Evolutionary conservation across 108 stramenopile species (phyloP), one percentile per base, ranked within the genome.

Genomic region (Asterionellopsis glacialis): DNA sequence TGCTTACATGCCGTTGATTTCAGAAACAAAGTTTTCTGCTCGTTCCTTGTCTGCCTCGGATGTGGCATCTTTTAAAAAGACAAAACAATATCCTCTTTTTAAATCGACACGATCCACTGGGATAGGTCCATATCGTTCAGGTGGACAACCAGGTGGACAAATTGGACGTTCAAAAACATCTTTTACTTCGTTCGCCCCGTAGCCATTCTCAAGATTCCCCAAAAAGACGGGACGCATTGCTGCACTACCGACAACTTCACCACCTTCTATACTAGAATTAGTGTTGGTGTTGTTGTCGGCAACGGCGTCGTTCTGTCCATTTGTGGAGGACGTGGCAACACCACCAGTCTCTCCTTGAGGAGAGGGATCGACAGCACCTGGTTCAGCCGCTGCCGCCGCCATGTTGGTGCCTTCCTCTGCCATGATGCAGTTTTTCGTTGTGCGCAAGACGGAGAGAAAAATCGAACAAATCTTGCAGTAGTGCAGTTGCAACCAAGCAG

Each of bases 1-100:
- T 49, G 61, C 90, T 81, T 82, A 92, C 91, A 92, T 87, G 79
- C 91, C 91, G 64, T 76, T 81, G 73, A 92, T 84, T 49, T 72
- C 85, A 18, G 51, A 42, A 18, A 92, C 81, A 55, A 74, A 88
- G 44, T 59, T 56, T 67, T 92, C 85, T 7, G 71, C 60, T 23
- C 74, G 69, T 25, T 84, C 76, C 68, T 87, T 87, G 61, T 88
- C 91, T 7, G 65, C 69, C 33, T 78, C 55, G 19, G 52, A 59
- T 11, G 54, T 45, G 3, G 83, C 83, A 72, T 92, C 91, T 68
- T 87, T 87, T 42, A 92, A 67, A 57, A 88, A 92, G 60, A 92
- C 85, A 72, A 92, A 92, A 62, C 77, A 78, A 68, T 79, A 92
- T 13, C 91, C 91, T 14, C 91, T 81, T 56, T 92, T 92, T 57